Conservation (phyloP, 192 early-diverging fungal species). For the Rhizophagus sp. region DNA sequence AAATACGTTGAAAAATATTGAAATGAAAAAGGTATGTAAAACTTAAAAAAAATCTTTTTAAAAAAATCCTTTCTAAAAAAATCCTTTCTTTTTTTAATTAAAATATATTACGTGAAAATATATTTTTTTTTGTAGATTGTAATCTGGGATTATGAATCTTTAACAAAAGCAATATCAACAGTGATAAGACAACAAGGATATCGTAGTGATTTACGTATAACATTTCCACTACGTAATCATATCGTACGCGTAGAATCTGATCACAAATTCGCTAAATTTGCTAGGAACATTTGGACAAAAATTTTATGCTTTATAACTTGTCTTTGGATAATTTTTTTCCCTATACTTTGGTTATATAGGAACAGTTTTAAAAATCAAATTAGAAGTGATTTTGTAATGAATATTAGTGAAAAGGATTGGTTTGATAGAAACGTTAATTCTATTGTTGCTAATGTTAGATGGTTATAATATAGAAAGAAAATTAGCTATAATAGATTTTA, state of each 20-base stretch:
- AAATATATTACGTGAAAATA: constrained; percentile 22
- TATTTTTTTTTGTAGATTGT: constrained; percentile 9
- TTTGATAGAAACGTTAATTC: constrained; percentile 11
- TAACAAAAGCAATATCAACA: constrained; percentile 39
- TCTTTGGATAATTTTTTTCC: constrained; percentile 38
- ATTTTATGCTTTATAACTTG: constrained; percentile 34
- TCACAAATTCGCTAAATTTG: constrained; percentile 34
- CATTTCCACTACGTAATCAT: constrained; percentile 39
- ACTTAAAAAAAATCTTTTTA: too few species aligned
- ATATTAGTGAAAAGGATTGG: constrained; percentile 34
- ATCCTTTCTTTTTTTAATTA: neutral
- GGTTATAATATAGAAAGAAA: neutral
- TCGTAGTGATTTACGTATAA: constrained; percentile 38
- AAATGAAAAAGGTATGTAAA: constrained; percentile 40
- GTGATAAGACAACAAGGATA: constrained; percentile 38
- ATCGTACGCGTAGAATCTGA: constrained; percentile 34
- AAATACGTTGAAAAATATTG: constrained; percentile 41
- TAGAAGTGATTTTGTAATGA: constrained; percentile 41
- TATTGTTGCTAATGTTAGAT: constrained; percentile 1
- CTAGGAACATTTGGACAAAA: constrained; percentile 34
- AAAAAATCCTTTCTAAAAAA: neutral
- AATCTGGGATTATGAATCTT: constrained; percentile 41
- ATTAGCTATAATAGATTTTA: neutral
- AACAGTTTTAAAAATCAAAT: constrained; percentile 35
- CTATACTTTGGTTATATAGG: constrained; percentile 36